These are phyloP conservation scores for Lactuca saligna DNA, from an alignment of 129 eudicot species.

Conservation along the genomic window DNA sequence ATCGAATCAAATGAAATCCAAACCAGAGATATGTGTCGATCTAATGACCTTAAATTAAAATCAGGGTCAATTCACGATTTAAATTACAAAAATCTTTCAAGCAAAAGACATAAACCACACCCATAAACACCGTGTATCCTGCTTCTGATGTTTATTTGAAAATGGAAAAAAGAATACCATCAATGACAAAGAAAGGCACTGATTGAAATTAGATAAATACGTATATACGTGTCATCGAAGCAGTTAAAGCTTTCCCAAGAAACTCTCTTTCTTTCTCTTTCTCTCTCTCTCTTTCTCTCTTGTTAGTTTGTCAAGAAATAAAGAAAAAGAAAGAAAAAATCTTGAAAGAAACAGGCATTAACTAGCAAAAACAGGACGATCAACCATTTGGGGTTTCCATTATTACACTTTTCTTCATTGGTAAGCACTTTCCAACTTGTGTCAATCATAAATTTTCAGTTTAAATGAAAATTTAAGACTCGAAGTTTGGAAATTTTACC, in stretches of 20 bases:
- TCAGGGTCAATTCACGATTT: neutral
- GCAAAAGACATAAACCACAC: neutral
- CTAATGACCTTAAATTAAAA: neutral
- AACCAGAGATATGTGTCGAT: neutral
- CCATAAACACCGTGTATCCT: neutral
- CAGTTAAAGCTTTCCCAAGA: slow-evolving; percentile 26
- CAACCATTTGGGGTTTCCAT: slow-evolving; percentile 8
- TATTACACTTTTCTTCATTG: slow-evolving; percentile 23
- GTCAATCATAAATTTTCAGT: neutral
- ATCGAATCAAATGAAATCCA: neutral
- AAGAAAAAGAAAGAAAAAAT: neutral
- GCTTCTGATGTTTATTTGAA: neutral
- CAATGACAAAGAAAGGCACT: slow-evolving; percentile 11
- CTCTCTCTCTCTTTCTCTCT: slow-evolving; percentile 24
- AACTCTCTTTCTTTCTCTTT: slow-evolving; percentile 23
- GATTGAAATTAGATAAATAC: slow-evolving; percentile 22
- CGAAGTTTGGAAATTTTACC: neutral
- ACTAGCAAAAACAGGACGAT: slow-evolving; percentile 15
- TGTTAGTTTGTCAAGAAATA: slow-evolving; percentile 5
- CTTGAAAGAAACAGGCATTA: slow-evolving; percentile 1
- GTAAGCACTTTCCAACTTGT: slow-evolving; percentile 37
- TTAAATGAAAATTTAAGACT: neutral
- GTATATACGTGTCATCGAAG: slow-evolving; percentile 19
- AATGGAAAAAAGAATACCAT: neutral
- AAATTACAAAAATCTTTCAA: neutral